Base-by-base conservation (phyloP, 23 red algal genomes). In the Gracilaria domingensis region DNA sequence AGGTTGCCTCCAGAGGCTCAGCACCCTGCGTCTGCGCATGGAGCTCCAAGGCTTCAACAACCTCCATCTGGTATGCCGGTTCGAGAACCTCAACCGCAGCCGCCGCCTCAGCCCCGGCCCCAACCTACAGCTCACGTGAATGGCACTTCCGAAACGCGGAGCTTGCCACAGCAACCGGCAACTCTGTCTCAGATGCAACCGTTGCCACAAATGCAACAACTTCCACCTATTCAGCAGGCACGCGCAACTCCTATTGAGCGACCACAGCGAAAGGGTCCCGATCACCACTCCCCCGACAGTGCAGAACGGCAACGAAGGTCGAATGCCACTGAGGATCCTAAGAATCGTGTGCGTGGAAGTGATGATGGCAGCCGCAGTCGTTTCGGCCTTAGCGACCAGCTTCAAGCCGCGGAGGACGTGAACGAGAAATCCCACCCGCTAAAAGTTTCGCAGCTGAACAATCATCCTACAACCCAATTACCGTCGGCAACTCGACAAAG, bases 141-240 rank as follows among this genome's bases (percentile, higher is more conserved):
- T 32, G 51, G 18, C 1, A 17, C 2, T 29, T 39, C 77, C 5
- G 49, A 57, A 8, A 48, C 37, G 28, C 77, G n/a, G 23, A 23
- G 37, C 69, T 4, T 75, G 17, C 69, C 69, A 20, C 69, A 34
- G 12, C 77, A 58, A 39, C 32, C 47, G n/a, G 53, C 8, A 28
- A 61, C 13, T 37, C 48, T 81, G 26, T 50, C 77, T 30, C 77
- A 24, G 51, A 60, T 40, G 26, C 77, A 81, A 61, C 25, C 77
- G 2, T 20, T 81, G 50, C 77, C 77, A 42, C 77, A 81, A 61
- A 81, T 81, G 24, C 77, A 81, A 26, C 30, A 57, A 5, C 77
- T 56, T 20, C 49, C 50, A 8, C 49, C 56, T 57, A 40, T 50
- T 6, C 37, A 21, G 49, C 77, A 57, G 17, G 16, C 42, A 2